These are phyloP conservation scores for Fraxinus angustifolia DNA, from an alignment of 305 asterid species.

Conservation along the genomic window DNA sequence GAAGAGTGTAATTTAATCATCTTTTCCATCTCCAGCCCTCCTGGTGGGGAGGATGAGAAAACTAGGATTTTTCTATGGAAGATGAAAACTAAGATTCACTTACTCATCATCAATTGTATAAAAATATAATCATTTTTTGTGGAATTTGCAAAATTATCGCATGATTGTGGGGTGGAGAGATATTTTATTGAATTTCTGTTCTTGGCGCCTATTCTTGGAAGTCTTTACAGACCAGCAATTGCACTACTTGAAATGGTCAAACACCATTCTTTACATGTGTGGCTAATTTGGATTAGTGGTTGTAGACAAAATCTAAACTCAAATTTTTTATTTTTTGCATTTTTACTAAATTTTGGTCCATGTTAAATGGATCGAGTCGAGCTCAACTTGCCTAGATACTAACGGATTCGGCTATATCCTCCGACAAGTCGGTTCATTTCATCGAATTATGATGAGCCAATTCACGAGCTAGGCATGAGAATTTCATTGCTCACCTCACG, in stretches of 20 bases:
- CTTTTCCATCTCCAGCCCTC: slow-evolving; percentile 62
- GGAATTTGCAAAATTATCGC: neutral
- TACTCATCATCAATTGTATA: neutral
- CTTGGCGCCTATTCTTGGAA: slow-evolving; percentile 23
- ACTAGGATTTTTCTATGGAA: slow-evolving; percentile 18
- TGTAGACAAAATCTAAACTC: neutral
- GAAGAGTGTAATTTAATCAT: slow-evolving; percentile 36
- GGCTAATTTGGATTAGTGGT: neutral
- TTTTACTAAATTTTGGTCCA: neutral
- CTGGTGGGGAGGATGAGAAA: slow-evolving; percentile 32
- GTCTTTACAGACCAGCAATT: slow-evolving; percentile 3
- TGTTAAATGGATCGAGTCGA: neutral
- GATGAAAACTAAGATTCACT: slow-evolving; percentile 13
- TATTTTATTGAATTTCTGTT: slow-evolving; percentile 4
- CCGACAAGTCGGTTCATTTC: neutral
- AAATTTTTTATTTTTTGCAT: neutral
- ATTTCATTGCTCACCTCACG: neutral
- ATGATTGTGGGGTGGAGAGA: slow-evolving; percentile 28
- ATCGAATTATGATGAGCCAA: too few relatives aligned
- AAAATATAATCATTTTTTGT: slow-evolving; percentile 11
- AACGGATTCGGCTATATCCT: neutral
- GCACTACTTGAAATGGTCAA: neutral
- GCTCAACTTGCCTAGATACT: neutral
- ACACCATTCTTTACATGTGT: neutral
- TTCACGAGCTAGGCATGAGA: neutral